phyloP scores from a whole-genome alignment of 441 rosid genomes.

The Theobroma grandiflorum region DNA sequence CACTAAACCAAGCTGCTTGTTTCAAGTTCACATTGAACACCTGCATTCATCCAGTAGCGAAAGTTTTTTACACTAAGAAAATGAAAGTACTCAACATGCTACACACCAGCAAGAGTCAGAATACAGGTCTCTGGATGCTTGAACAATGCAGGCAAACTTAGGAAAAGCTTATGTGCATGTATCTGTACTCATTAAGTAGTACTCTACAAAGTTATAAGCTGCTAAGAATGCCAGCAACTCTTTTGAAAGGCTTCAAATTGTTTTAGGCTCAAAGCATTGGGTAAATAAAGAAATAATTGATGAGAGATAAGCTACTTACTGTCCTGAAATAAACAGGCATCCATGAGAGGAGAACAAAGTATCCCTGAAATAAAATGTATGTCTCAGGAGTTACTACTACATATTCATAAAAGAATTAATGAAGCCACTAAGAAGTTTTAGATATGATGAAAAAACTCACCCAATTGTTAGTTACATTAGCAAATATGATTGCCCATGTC shows the following conservation, averaged over 20 bases:
- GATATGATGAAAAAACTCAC: slow-evolving; percentile 47
- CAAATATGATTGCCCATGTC: slow-evolving; percentile 87
- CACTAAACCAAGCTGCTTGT: slow-evolving; percentile 99
- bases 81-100: background rate
- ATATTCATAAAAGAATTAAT: background rate
- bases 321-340: slow-evolving; percentile 97
- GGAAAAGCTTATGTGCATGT: background rate
- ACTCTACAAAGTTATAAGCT: background rate
- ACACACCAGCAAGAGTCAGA: background rate
- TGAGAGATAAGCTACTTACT: slow-evolving; percentile 42
- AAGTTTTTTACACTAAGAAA: background rate
- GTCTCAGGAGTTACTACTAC: background rate
- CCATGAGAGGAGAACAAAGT: slow-evolving; percentile 96
- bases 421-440: background rate
- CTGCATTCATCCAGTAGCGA: slow-evolving; percentile 38
- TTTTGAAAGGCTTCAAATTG: no score
- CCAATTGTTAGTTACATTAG: slow-evolving; percentile 92
- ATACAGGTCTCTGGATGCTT: background rate
- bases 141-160: background rate
- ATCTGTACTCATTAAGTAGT: background rate
- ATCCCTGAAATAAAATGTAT: slow-evolving; percentile 66
- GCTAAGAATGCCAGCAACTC: background rate
- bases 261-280: background rate
- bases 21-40: slow-evolving; percentile 84
- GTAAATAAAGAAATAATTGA: background rate